These are phyloP conservation scores for Diaporthe humulicola DNA, from an alignment of 2,329 filamentous ascomycete genomes.

Conservation along the genomic window DNA sequence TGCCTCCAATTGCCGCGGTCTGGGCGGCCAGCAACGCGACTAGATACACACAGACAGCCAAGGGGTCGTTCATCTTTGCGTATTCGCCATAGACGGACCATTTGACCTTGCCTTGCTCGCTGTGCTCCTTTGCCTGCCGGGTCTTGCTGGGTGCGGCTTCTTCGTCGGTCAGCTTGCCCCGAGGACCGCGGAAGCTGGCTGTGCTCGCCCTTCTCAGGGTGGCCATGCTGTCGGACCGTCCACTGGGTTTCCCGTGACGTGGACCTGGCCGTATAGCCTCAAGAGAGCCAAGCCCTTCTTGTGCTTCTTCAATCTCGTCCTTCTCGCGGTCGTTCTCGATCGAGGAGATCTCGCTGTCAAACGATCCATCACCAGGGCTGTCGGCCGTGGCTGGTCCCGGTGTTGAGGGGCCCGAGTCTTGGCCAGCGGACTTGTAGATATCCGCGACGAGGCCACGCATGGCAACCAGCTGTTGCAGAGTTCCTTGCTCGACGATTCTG, in stretches of 20 bases:
- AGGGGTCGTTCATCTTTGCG: conserved; percentile 91
- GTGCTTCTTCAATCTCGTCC: conserved; percentile 80
- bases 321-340: conserved; percentile 70
- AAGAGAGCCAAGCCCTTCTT: conserved; percentile 82
- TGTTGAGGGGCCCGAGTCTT: conserved; percentile 56
- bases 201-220: conserved; percentile 92
- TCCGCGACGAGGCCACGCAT: conserved; percentile 93
- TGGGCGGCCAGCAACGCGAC: conserved; percentile 83
- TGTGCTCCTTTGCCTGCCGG: conserved; percentile 87
- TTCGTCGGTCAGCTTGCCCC: conserved; percentile 88
- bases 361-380: conserved; percentile 59
- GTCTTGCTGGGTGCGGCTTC: conserved; percentile 82
- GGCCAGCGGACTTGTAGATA: conserved; percentile 82
- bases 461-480: conserved; percentile 89
- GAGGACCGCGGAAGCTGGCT: conserved; percentile 87
- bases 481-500: conserved; percentile 87
- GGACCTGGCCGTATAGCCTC: conserved; percentile 40
- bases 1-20: conserved; percentile 84
- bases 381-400: conserved; percentile 31
- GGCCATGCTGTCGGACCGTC: conserved; percentile 76
- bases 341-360: conserved; percentile 68
- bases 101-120: conserved; percentile 97
- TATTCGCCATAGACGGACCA: conserved; percentile 96
- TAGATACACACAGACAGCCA: conserved; percentile 86
- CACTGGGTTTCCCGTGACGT: conserved; percentile 58